phyloP scores from a whole-genome alignment of 2,329 filamentous ascomycete species.

The Alternaria rosae region DNA sequence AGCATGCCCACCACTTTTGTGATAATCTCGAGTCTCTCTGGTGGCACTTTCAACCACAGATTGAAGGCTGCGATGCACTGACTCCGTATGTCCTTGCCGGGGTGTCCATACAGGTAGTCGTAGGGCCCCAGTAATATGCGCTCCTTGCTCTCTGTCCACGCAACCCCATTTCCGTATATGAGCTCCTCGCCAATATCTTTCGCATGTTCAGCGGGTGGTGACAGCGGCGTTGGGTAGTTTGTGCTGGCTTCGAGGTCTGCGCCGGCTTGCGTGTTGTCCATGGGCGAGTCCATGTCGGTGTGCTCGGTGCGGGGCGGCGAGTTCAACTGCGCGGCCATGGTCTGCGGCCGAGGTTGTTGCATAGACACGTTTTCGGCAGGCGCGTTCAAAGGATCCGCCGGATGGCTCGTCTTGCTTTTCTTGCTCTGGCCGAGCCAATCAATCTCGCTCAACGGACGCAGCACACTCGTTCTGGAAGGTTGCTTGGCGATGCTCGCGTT shows the following conservation, averaged over 20 bases:
- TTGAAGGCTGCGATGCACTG: constrained; percentile 85
- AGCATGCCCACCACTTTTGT: constrained; percentile 84
- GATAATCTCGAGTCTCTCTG: constrained; percentile 73
- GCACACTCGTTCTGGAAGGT: constrained; percentile 33
- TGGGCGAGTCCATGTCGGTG: constrained; percentile 7
- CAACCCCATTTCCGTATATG: constrained; percentile 52
- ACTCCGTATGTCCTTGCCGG: constrained; percentile 84
- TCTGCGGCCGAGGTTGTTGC: constrained; percentile 9
- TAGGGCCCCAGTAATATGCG: constrained; percentile 79
- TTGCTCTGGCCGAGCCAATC: constrained; percentile 52
- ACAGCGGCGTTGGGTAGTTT: constrained; percentile 40
- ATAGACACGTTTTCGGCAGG: constrained; percentile 5
- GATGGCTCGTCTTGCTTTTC: constrained; percentile 46
- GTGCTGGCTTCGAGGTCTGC: constrained; percentile 22
- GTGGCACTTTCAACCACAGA: constrained; percentile 77
- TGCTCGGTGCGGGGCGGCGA: background rate
- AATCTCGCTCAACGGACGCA: constrained; percentile 49
- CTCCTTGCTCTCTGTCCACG: constrained; percentile 79
- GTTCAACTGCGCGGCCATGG: constrained; percentile 17
- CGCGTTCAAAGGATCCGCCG: constrained; percentile 21
- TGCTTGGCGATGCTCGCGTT: constrained; percentile 38
- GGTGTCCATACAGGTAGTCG: constrained; percentile 79
- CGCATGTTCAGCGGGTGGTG: constrained; percentile 34
- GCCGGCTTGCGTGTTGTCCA: constrained; percentile 1
- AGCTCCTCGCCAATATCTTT: constrained; percentile 48